Evolutionary conservation across 441 rosid species (phyloP).

Genomic region (Pelargonium fulgidum): DNA sequence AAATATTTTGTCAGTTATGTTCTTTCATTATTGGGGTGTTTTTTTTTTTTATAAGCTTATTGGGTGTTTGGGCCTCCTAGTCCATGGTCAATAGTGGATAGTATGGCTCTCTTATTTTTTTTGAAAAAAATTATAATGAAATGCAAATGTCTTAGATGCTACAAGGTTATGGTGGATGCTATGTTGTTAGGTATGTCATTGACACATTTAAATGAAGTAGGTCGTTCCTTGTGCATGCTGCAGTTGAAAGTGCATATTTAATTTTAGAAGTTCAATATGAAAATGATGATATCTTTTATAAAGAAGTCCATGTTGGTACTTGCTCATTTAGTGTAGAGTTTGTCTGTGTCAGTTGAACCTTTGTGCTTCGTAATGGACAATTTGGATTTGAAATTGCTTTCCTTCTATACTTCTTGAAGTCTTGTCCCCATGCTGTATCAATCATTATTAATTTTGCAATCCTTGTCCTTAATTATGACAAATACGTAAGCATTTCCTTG

Average conservation of each 20-base stretch:
- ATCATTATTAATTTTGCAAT: neutral
- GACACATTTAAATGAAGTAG: neutral
- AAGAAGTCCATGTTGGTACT: neutral
- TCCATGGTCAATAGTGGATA: neutral
- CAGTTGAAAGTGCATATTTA: no score
- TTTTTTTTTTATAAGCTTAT: no score
- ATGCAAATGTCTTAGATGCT: neutral
- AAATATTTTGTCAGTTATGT: neutral
- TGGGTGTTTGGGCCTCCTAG: neutral
- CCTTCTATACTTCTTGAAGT: neutral
- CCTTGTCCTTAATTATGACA: neutral
- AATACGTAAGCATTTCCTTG: neutral
- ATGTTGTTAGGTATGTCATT: neutral
- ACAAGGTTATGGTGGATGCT: neutral
- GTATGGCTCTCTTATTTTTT: neutral
- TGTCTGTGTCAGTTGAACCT: constrained; percentile 7
- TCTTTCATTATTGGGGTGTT: neutral
- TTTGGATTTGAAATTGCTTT: neutral
- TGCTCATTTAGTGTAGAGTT: neutral
- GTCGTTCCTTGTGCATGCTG: no score
- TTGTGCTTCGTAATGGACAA: neutral
- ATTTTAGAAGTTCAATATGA: neutral
- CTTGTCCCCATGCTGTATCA: neutral
- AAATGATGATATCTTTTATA: neutral
- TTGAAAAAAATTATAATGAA: neutral